Evolutionary conservation across 208 protist genomes (phyloP).

Genomic region (Leishmania guyanensis): DNA sequence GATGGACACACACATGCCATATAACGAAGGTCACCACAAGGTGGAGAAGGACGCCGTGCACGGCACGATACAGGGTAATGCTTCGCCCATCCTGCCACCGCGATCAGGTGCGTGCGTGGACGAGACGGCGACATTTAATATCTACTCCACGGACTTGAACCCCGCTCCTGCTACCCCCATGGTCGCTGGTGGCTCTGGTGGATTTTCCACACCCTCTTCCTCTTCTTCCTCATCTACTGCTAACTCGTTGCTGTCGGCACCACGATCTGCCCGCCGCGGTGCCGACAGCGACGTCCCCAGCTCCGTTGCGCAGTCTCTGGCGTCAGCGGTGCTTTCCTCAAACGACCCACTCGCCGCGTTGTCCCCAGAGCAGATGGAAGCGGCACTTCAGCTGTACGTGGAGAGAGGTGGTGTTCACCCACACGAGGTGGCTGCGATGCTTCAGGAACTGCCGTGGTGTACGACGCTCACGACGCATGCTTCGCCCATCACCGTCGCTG

Average conservation of each 20-base stretch:
- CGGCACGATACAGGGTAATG: background rate
- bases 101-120: background rate
- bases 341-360: constrained; percentile 1
- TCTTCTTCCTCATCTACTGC: background rate
- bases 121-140: background rate
- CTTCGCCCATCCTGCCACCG: background rate
- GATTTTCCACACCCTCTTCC: background rate
- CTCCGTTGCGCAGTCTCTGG: background rate
- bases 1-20: background rate
- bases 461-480: background rate
- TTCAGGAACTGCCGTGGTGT: constrained; percentile 19
- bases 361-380: constrained; percentile 23
- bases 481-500: background rate
- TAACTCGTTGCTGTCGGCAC: background rate
- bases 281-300: too few relatives aligned
- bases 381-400: constrained; percentile 42
- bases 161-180: background rate
- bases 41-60: background rate
- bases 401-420: constrained; percentile 22
- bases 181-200: background rate
- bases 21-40: too few relatives aligned
- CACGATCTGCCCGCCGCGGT: background rate
- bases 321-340: background rate
- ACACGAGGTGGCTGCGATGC: constrained; percentile 8
- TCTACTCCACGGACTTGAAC: background rate